Percentiles rank a stretch among this genome's conserved stretches.
Evolutionary conservation across 2,329 filamentous ascomycete species (phyloP).

Genomic region (Fusarium tanahbumbuense): DNA sequence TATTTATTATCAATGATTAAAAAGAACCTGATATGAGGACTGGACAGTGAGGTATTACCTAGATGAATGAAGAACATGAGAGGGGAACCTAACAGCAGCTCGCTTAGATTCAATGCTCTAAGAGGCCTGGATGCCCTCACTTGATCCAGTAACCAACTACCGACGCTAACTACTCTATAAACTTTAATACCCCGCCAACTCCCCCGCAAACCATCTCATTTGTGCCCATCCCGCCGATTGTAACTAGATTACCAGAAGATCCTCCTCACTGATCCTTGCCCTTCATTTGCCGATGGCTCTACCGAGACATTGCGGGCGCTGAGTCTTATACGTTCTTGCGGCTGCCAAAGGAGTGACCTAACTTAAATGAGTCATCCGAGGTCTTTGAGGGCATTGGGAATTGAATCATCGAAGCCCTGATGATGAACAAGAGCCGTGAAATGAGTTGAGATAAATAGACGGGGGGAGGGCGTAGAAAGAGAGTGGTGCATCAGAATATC

Average conservation of each 20-base stretch:
- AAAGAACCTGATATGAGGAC: not conserved
- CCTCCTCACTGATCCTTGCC: not conserved
- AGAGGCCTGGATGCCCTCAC: not conserved
- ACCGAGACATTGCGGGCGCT: not conserved
- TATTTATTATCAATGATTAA: accelerated
- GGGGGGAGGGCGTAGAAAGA: accelerated
- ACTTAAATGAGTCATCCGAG: not conserved
- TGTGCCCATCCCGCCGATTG: not conserved
- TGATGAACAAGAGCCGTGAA: accelerated
- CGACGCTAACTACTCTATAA: conserved; percentile 1
- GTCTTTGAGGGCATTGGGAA: not conserved
- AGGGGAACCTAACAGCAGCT: not conserved
- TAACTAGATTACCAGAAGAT: not conserved
- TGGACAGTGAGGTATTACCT: accelerated
- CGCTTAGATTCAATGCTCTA: not conserved
- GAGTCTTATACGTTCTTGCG: accelerated
- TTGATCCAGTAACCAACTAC: not conserved
- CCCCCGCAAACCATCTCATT: not conserved
- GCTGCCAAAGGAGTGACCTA: not conserved
- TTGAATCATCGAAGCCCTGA: not conserved
- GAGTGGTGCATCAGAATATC: accelerated
- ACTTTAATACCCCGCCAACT: conserved; percentile 11
- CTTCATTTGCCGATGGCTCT: not conserved
- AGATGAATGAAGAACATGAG: not conserved
- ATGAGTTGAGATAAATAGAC: not conserved